Evolutionary conservation across 768 basidiomycete genomes (phyloP).

Genomic region (Suillus spraguei): DNA sequence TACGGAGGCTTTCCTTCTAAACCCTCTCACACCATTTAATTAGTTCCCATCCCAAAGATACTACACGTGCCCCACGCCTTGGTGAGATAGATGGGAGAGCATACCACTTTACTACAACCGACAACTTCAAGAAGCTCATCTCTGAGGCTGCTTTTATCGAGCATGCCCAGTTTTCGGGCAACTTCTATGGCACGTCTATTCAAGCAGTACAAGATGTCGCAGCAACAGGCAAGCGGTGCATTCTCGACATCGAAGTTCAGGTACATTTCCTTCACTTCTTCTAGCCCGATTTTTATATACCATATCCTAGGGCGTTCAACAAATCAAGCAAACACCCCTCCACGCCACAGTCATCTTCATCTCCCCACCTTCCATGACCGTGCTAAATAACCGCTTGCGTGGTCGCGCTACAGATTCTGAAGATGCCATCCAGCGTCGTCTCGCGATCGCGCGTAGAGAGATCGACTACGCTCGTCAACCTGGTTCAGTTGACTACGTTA

Average conservation of each 20-base stretch:
- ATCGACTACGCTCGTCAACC: constrained; percentile 82
- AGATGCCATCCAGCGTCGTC: constrained; percentile 68
- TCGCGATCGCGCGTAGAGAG: constrained; percentile 78
- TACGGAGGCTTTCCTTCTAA: constrained; percentile 39
- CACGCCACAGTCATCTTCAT: constrained; percentile 92
- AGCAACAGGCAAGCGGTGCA: constrained; percentile 74
- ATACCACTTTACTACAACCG: constrained; percentile 81
- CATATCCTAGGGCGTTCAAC: constrained; percentile 76
- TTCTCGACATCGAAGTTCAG: constrained; percentile 97
- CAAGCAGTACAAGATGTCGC: constrained; percentile 72
- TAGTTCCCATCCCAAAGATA: constrained; percentile 57
- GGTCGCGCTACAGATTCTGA: constrained; percentile 86
- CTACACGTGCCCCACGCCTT: constrained; percentile 81
- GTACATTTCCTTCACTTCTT: constrained; percentile 42
- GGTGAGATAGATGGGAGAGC: constrained; percentile 83
- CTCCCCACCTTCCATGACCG: constrained; percentile 80
- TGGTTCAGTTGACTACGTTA: constrained; percentile 75
- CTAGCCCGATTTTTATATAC: neutral
- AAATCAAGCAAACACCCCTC: constrained; percentile 82
- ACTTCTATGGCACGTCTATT: constrained; percentile 91
- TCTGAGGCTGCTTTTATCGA: constrained; percentile 83
- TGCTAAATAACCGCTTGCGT: constrained; percentile 68
- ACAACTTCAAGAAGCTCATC: constrained; percentile 74
- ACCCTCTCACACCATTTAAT: constrained; percentile 11
- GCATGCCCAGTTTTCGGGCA: constrained; percentile 90